Evolutionary conservation across 2,329 filamentous ascomycete species (phyloP).

Genomic region (Emydomyces testavorans): DNA sequence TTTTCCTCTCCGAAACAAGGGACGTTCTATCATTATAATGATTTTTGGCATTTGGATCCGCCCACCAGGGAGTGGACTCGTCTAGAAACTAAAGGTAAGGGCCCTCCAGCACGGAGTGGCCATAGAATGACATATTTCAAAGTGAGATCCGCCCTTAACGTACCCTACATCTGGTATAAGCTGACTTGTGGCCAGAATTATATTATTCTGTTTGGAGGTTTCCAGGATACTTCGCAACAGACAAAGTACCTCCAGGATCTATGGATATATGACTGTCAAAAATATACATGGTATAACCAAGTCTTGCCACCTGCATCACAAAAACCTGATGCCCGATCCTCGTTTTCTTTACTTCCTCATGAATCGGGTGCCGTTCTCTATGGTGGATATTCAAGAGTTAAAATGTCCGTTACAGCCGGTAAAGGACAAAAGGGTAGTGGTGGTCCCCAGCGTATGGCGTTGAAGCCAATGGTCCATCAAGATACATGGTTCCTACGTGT

Average conservation of each 20-base stretch:
- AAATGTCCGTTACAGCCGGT: slow-evolving; percentile 47
- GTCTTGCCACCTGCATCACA: slow-evolving; percentile 63
- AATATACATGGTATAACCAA: slow-evolving; percentile 73
- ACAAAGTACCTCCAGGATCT: slow-evolving; percentile 89
- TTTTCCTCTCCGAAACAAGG: slow-evolving; percentile 95
- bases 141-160: slow-evolving; percentile 20
- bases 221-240: slow-evolving; percentile 90
- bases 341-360: slow-evolving; percentile 83
- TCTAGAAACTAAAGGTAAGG: slow-evolving; percentile 60
- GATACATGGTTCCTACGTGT: slow-evolving; percentile 90
- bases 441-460: slow-evolving; percentile 51
- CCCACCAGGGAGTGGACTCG: slow-evolving; percentile 79
- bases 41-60: slow-evolving; percentile 91
- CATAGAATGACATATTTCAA: slow-evolving; percentile 96
- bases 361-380: slow-evolving; percentile 82
- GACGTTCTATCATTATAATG: slow-evolving; percentile 98
- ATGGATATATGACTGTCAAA: slow-evolving; percentile 89
- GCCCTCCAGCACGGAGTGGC: slow-evolving; percentile 76
- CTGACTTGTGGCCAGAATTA: slow-evolving; percentile 50
- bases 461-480: slow-evolving; percentile 83
- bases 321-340: slow-evolving; percentile 82
- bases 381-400: slow-evolving; percentile 87
- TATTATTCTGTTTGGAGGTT: slow-evolving; percentile 88
- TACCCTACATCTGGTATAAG: not conserved
- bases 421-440: slow-evolving; percentile 56